phyloP scores from a whole-genome alignment of 805 yeast species.

The Grigorovia transvaalensis region DNA sequence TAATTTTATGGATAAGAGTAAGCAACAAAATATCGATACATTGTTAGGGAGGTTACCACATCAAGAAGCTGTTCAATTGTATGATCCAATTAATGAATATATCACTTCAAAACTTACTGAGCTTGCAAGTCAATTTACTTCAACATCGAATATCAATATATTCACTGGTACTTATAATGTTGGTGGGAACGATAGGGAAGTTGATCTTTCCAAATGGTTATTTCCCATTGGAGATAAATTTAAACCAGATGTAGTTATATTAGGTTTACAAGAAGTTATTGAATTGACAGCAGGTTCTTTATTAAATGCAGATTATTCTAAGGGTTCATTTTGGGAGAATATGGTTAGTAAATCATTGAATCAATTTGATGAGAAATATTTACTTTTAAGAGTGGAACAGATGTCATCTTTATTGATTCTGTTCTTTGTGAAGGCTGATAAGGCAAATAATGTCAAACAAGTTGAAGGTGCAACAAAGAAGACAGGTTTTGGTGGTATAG shows the following conservation, averaged over 20 bases:
- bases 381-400: conserved; percentile 64
- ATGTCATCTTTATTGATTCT: conserved; percentile 60
- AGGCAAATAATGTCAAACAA: conserved; percentile 48
- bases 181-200: conserved; percentile 54
- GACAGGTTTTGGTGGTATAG: conserved; percentile 93
- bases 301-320: conserved; percentile 71
- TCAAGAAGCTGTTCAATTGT: conserved; percentile 60
- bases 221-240: conserved; percentile 56
- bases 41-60: conserved; percentile 71
- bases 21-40: conserved; percentile 83
- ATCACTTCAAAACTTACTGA: conserved; percentile 51
- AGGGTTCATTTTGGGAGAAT: conserved; percentile 70
- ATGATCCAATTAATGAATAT: conserved; percentile 81
- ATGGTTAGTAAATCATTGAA: conserved; percentile 55
- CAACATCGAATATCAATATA: conserved; percentile 47
- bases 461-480: conserved; percentile 93
- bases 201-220: conserved; percentile 65
- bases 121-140: conserved; percentile 43
- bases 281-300: conserved; percentile 89
- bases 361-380: conserved; percentile 40
- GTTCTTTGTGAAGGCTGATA: conserved; percentile 47
- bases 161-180: conserved; percentile 83
- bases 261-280: conserved; percentile 90
- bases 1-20: conserved; percentile 84
- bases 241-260: conserved; percentile 71